Conservation (phyloP, 2,329 filamentous ascomycete species). For the Hypocreales sp. region DNA sequence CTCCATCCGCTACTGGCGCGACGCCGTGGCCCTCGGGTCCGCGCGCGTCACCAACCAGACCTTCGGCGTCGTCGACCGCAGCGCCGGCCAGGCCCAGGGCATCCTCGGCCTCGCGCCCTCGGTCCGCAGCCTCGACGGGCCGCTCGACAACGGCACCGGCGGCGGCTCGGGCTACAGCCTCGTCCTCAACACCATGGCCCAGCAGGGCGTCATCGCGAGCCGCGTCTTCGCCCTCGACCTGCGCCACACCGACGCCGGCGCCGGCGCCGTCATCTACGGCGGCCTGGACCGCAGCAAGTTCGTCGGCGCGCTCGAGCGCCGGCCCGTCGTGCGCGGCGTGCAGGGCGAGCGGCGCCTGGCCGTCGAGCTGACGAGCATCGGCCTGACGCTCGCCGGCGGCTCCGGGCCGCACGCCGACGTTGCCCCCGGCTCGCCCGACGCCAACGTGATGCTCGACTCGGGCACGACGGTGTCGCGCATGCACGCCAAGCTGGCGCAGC, state of each 20-base stretch:
- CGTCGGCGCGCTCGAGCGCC: conserved; percentile 25
- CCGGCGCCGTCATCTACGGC: conserved; percentile 36
- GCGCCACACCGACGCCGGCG: conserved; percentile 23
- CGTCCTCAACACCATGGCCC: conserved; percentile 32
- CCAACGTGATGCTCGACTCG: conserved; percentile 33
- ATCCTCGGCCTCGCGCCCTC: conserved; percentile 35
- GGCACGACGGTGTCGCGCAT: conserved; percentile 34
- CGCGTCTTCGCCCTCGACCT: conserved; percentile 36
- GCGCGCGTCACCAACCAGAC: conserved; percentile 27
- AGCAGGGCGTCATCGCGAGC: conserved; percentile 30
- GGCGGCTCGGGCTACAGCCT: conserved; percentile 30
- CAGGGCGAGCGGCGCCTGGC: conserved; percentile 21
- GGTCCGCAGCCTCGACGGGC: conserved; percentile 9
- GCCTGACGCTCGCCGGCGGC: conserved; percentile 11
- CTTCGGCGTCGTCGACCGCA: conserved; percentile 30
- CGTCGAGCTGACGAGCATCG: conserved; percentile 15
- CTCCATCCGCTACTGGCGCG: conserved; percentile 27
- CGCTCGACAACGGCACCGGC: conserved; percentile 19
- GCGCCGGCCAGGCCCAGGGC: conserved; percentile 31
- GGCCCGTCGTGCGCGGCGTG: conserved; percentile 24
- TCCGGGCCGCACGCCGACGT: conserved; percentile 9
- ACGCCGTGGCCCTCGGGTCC: conserved; percentile 28
- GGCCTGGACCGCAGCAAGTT: conserved; percentile 37
- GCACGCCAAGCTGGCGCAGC: conserved; percentile 23
- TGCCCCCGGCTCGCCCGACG: conserved; percentile 13